These are phyloP conservation scores for Mycena sanguinolenta DNA, from an alignment of 768 basidiomycete genomes.

Conservation along the genomic window DNA sequence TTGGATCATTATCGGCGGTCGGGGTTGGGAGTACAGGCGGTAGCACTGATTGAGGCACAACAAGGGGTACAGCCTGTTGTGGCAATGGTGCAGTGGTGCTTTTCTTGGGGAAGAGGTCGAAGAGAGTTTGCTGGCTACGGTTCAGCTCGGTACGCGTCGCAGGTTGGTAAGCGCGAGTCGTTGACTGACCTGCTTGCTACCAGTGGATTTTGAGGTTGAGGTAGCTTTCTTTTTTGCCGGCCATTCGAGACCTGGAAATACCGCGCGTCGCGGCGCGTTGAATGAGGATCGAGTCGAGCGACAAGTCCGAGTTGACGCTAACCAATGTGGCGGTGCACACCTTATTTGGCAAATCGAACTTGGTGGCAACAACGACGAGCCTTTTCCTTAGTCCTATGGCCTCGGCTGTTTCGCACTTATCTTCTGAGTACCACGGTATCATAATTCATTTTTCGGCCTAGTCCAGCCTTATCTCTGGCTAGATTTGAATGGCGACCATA, in stretches of 20 bases:
- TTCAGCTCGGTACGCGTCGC: constrained; percentile 23
- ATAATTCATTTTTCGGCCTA: not conserved
- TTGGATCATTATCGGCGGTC: not conserved
- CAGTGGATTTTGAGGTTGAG: constrained; percentile 39
- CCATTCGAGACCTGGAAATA: constrained; percentile 48
- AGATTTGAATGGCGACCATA: constrained; percentile 73
- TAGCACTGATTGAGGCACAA: not conserved
- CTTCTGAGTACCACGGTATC: constrained; percentile 59
- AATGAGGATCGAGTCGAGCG: too few species aligned
- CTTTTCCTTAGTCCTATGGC: not conserved
- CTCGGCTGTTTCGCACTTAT: constrained; percentile 44
- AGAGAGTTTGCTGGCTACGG: constrained; percentile 53
- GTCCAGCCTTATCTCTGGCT: constrained; percentile 1
- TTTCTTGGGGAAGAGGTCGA: constrained; percentile 53
- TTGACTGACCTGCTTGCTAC: constrained; percentile 45
- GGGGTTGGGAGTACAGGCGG: not conserved
- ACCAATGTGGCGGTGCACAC: too few species aligned
- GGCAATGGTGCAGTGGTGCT: constrained; percentile 5
- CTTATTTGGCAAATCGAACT: not conserved
- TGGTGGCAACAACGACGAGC: too few species aligned
- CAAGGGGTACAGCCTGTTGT: not conserved
- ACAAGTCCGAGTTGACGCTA: too few species aligned
- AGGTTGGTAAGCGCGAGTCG: not conserved
- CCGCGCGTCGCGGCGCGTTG: constrained; percentile 44
- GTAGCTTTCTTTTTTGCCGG: constrained; percentile 41